Conservation (phyloP, 2,329 filamentous ascomycete genomes). For the Pseudopyrenochaeta lycopersici region DNA sequence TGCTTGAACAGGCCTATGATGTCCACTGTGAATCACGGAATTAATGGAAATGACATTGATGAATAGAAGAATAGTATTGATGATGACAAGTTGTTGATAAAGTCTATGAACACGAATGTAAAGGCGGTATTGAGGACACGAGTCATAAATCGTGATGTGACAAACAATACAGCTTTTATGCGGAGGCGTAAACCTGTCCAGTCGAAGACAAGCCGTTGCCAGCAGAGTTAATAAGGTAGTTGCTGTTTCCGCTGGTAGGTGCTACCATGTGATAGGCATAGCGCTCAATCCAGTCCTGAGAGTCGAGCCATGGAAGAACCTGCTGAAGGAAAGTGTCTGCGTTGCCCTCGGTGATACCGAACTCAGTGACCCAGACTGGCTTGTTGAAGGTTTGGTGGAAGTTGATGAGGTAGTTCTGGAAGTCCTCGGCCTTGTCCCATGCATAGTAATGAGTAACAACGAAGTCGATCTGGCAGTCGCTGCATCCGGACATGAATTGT, state of each 20-base stretch:
- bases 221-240: constrained; percentile 26
- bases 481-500: constrained; percentile 36
- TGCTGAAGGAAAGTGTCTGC: constrained; percentile 39
- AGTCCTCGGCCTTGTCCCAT: constrained; percentile 39
- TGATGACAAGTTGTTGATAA: neutral
- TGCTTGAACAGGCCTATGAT: neutral
- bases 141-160: constrained; percentile 13
- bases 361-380: constrained; percentile 51
- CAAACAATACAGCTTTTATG: constrained; percentile 6
- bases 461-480: constrained; percentile 46
- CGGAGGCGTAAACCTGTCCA: constrained; percentile 24
- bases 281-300: constrained; percentile 39
- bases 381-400: constrained; percentile 37
- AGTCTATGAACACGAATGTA: constrained; percentile 13
- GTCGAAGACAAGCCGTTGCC: constrained; percentile 30
- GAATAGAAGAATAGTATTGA: neutral
- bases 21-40: neutral
- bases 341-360: constrained; percentile 38
- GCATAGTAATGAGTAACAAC: constrained; percentile 50
- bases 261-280: constrained; percentile 46
- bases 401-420: constrained; percentile 50
- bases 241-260: constrained; percentile 17
- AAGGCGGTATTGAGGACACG: constrained; percentile 18
- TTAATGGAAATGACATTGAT: neutral
- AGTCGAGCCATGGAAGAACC: constrained; percentile 48